Base-by-base conservation (phyloP, 352 stramenopile species). In the Blastocystis sp. region DNA sequence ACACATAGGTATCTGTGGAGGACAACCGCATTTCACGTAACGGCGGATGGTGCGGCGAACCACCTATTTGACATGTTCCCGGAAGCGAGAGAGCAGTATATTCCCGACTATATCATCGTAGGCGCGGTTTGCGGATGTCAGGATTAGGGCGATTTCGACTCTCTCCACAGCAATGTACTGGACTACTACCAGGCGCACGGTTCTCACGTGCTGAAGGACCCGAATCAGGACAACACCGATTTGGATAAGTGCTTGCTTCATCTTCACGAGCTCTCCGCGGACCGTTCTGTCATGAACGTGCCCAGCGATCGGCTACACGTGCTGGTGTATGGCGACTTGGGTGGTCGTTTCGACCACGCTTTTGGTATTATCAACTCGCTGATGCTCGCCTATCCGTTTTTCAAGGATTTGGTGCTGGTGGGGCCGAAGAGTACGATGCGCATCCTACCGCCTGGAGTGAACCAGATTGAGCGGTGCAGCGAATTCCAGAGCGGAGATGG, bases 181-280 rank as follows among this genome's bases (percentile, higher is more conserved):
- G 45, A 10, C 0, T 87, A 62, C 65, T 87, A 78, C 52, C 43
- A 87, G 23, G 28, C 34, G 14, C 62, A 62, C 62, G 77, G 77
- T 71, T 19, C 65, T 10, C 40, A 28, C 3, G 10, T 87, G 38
- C 34, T 87, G n/a, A 74, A 87, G 21, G 77, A 87, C 52, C 59
- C 77, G 21, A 87, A 76, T 78, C 77, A 87, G 28, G 77, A 87
- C n/a, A 87, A 87, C 23, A 87, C 77, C 7, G 77, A 87, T 78
- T 38, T 77, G 7, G 77, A 87, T 21, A 87, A 87, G 59, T 87
- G 77, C 23, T 69, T 87, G 38, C 45, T 87, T 79, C 65, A 77
- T 74, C 28, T 87, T 76, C 48, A 74, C 53, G 62, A 74, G 71
- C 40, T 43, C 43, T 76, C 40, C 19, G 11, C 28, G 21, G 52